phyloP scores from a whole-genome alignment of 1,284 basidiomycete genomes.

The Leccinum solheimii region DNA sequence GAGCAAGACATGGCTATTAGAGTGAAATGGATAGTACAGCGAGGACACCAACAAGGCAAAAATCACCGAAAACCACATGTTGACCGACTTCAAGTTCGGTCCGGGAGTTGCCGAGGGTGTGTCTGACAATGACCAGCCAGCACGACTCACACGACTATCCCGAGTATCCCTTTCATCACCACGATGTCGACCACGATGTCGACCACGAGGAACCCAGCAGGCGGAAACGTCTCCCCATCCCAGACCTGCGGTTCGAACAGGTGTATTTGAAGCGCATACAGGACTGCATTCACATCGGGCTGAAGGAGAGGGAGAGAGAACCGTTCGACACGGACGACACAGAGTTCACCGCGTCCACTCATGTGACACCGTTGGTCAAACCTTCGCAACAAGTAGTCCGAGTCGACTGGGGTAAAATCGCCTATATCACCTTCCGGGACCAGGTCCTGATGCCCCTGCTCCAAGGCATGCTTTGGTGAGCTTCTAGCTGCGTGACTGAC shows the following conservation, averaged over 20 bases:
- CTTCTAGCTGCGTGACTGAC: background rate
- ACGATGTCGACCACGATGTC: conserved; percentile 17
- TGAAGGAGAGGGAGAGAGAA: conserved; percentile 31
- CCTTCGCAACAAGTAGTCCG: conserved; percentile 40
- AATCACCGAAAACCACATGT: conserved; percentile 27
- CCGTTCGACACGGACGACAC: conserved; percentile 20
- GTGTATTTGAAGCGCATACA: conserved; percentile 63
- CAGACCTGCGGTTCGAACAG: conserved; percentile 73
- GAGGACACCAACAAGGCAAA: conserved; percentile 25
- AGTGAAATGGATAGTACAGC: conserved; percentile 29
- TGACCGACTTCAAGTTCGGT: background rate
- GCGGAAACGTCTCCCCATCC: conserved; percentile 49
- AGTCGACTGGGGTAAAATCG: conserved; percentile 59
- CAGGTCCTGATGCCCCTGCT: conserved; percentile 67
- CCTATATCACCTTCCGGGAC: conserved; percentile 66
- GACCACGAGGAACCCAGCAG: conserved; percentile 13
- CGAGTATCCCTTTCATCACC: conserved; percentile 19
- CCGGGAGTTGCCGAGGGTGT: conserved; percentile 23
- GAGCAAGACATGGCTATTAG: conserved; percentile 22
- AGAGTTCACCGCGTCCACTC: conserved; percentile 16
- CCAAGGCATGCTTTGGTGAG: conserved; percentile 72
- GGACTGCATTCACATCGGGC: conserved; percentile 49
- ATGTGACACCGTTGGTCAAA: conserved; percentile 24
- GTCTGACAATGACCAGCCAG: conserved; percentile 25
- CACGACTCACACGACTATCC: conserved; percentile 22